phyloP scores from a whole-genome alignment of 2,329 filamentous ascomycete genomes.

The Coniochaeta ligniaria region DNA sequence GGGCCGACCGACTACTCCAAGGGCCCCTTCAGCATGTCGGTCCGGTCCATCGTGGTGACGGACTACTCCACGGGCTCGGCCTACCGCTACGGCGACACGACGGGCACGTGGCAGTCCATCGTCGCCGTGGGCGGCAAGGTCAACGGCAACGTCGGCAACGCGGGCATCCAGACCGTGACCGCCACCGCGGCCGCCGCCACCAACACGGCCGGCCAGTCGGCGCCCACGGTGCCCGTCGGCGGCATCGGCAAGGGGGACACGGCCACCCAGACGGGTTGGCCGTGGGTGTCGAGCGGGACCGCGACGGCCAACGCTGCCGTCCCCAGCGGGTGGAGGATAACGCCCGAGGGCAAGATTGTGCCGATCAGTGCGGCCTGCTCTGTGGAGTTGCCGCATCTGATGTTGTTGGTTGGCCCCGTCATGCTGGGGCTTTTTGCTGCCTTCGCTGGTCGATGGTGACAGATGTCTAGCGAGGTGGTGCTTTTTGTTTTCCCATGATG shows the following conservation, averaged over 20 bases:
- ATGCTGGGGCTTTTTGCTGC: conserved; percentile 1
- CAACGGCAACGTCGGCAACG: conserved; percentile 57
- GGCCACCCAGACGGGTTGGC: conserved; percentile 55
- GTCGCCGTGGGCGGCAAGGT: conserved; percentile 69
- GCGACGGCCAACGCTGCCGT: conserved; percentile 49
- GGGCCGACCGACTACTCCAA: conserved; percentile 77
- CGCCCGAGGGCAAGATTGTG: conserved; percentile 69
- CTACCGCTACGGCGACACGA: conserved; percentile 75
- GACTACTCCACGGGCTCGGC: conserved; percentile 90
- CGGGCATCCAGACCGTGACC: conserved; percentile 42
- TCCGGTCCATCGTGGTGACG: conserved; percentile 67
- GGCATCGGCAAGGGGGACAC: conserved; percentile 54
- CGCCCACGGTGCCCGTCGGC: conserved; percentile 62
- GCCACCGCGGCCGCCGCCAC: conserved; percentile 56
- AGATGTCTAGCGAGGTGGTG: not conserved
- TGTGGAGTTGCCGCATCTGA: not conserved
- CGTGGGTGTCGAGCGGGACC: conserved; percentile 49
- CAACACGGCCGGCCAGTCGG: conserved; percentile 30
- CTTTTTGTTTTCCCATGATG: not conserved
- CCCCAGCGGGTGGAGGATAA: conserved; percentile 77
- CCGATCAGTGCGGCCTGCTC: conserved; percentile 35
- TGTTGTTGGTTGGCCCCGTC: conserved; percentile 1
- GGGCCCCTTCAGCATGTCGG: conserved; percentile 81
- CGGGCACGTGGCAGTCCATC: conserved; percentile 78
- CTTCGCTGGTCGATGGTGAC: conserved; percentile 2